These are phyloP conservation scores for Cajanus cajan DNA, from an alignment of 306 rosid species.

Conservation along the genomic window DNA sequence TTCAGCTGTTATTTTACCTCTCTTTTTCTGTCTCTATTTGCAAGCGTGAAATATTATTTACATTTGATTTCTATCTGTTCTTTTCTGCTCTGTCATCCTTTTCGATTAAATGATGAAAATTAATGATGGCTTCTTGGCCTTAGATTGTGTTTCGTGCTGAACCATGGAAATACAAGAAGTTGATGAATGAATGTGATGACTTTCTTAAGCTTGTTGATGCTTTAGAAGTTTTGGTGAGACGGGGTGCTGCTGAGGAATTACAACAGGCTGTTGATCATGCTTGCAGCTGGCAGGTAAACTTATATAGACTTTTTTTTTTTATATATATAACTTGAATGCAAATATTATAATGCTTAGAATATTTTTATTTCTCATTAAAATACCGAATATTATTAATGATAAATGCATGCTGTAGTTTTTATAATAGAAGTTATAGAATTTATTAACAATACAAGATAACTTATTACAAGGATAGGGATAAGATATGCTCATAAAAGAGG, in stretches of 20 bases:
- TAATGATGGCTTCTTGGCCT: constrained; percentile 19
- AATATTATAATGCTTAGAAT: background rate
- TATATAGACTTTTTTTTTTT: background rate
- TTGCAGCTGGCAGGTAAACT: constrained; percentile 73
- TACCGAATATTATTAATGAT: background rate
- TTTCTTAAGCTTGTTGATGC: constrained; percentile 51
- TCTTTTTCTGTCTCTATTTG: background rate
- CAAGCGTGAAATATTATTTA: background rate
- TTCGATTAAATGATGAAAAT: constrained; percentile 1
- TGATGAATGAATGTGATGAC: constrained; percentile 64
- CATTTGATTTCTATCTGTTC: background rate
- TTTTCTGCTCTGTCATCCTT: background rate
- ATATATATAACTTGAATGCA: background rate
- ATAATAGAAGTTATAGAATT: background rate
- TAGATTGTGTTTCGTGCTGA: constrained; percentile 80
- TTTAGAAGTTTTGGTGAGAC: constrained; percentile 43
- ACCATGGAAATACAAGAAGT: constrained; percentile 59
- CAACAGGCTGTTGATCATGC: constrained; percentile 46
- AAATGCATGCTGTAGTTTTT: background rate
- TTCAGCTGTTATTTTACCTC: background rate
- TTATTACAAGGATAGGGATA: background rate
- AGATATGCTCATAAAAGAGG: background rate
- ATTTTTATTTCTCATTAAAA: background rate
- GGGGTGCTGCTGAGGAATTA: constrained; percentile 43
- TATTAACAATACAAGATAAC: background rate